phyloP scores from a whole-genome alignment of 2,329 filamentous ascomycete genomes.

The Xylaria multiplex region DNA sequence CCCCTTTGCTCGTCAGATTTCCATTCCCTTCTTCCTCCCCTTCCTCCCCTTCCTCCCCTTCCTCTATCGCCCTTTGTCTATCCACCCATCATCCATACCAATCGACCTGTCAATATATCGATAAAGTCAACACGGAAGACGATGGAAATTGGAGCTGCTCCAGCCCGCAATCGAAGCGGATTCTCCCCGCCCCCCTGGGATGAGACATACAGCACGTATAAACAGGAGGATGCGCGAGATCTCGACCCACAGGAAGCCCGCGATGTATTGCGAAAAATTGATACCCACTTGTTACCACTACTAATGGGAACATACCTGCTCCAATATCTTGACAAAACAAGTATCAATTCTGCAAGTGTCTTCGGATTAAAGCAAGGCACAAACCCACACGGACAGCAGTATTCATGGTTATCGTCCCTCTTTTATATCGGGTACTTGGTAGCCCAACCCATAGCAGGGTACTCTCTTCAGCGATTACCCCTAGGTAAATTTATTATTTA shows the following conservation, averaged over 20 bases:
- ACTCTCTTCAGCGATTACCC: conserved; percentile 44
- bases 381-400: conserved; percentile 60
- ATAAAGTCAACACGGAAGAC: background rate
- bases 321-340: conserved; percentile 53
- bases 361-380: conserved; percentile 61
- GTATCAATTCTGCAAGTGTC: conserved; percentile 61
- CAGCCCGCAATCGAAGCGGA: background rate
- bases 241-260: conserved; percentile 45
- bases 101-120: too few species aligned
- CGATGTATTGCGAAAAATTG: conserved; percentile 47
- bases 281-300: conserved; percentile 47
- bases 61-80: too few species aligned
- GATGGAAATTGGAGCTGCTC: conserved; percentile 35
- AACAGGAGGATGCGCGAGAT: conserved; percentile 41
- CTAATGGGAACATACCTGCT: conserved; percentile 50
- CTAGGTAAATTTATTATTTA: conserved; percentile 46
- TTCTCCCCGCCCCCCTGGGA: conserved; percentile 41
- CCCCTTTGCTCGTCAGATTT: too few species aligned
- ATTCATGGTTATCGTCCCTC: conserved; percentile 58
- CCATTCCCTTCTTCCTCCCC: too few species aligned
- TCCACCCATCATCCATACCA: too few species aligned
- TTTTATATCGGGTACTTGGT: conserved; percentile 48
- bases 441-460: conserved; percentile 45
- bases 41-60: too few species aligned
- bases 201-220: conserved; percentile 51